These are phyloP conservation scores for Podospora fimiseda DNA, from an alignment of 495 filamentous ascomycete genomes.

Conservation along the genomic window DNA sequence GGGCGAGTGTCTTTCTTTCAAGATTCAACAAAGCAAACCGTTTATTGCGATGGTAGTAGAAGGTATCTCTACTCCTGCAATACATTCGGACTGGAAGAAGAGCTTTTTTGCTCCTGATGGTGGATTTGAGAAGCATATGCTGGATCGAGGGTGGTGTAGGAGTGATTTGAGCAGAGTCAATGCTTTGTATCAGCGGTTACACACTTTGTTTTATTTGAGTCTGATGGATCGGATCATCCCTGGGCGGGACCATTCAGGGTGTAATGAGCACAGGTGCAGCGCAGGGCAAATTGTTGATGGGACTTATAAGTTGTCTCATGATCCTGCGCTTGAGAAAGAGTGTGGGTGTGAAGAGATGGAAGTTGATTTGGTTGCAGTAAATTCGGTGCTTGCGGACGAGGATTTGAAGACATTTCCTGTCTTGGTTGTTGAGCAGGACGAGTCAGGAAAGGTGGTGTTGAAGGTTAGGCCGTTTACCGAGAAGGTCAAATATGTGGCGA, in stretches of 20 bases:
- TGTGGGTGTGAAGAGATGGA: conserved; percentile 16
- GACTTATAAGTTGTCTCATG: conserved; percentile 16
- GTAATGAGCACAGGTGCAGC: conserved; percentile 13
- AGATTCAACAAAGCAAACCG: background rate
- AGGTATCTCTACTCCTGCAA: background rate
- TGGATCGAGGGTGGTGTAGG: conserved; percentile 19
- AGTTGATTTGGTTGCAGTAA: conserved; percentile 8
- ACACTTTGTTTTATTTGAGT: conserved; percentile 13
- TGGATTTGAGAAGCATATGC: conserved; percentile 1
- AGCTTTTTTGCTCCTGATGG: conserved; percentile 3
- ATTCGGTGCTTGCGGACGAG: conserved; percentile 7
- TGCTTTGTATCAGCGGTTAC: conserved; percentile 10
- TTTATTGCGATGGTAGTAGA: background rate
- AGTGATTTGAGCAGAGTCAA: conserved; percentile 17
- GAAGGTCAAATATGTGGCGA: conserved; percentile 18
- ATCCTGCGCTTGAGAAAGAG: background rate
- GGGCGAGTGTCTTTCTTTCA: conserved; percentile 10
- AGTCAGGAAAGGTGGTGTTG: conserved; percentile 1
- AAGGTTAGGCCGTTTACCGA: conserved; percentile 7
- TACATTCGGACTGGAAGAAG: conserved; percentile 7
- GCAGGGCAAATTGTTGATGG: conserved; percentile 20
- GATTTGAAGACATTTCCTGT: conserved; percentile 11
- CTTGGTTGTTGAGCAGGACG: conserved; percentile 3
- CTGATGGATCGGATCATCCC: conserved; percentile 14
- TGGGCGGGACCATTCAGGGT: conserved; percentile 13